Conservation (phyloP, 2,329 filamentous ascomycete genomes). For the Sporothrix euskadiensis region DNA sequence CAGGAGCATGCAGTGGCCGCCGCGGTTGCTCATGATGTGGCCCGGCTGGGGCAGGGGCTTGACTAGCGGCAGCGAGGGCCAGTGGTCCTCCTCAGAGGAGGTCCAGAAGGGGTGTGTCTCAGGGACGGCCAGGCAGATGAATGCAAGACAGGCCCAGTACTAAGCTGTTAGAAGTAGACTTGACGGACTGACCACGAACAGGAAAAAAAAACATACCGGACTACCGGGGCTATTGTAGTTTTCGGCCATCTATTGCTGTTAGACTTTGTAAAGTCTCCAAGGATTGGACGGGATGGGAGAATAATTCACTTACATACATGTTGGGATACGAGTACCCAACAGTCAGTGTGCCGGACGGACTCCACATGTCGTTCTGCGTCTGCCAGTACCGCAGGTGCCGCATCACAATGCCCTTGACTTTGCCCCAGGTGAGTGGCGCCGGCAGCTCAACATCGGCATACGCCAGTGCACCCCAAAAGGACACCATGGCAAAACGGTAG, state of each 20-base stretch:
- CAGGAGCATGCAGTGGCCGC: slow-evolving; percentile 74
- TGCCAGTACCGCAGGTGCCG: slow-evolving; percentile 80
- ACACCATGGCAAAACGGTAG: slow-evolving; percentile 84
- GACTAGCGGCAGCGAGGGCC: slow-evolving; percentile 56
- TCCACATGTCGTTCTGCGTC: slow-evolving; percentile 72
- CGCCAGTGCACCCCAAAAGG: slow-evolving; percentile 76
- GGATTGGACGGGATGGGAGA: neutral
- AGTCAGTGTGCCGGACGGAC: slow-evolving; percentile 70
- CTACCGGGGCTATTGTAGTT: slow-evolving; percentile 80
- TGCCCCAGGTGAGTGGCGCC: slow-evolving; percentile 71
- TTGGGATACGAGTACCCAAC: slow-evolving; percentile 79
- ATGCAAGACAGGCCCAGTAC: slow-evolving; percentile 79
- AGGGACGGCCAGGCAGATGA: slow-evolving; percentile 71
- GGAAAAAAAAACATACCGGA: slow-evolving; percentile 45
- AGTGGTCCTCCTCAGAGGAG: slow-evolving; percentile 62
- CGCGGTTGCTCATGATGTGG: slow-evolving; percentile 70
- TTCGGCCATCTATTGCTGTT: slow-evolving; percentile 62
- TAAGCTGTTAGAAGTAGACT: slow-evolving; percentile 38
- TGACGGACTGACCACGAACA: too few species aligned
- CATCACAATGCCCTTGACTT: slow-evolving; percentile 73
- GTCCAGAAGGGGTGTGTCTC: slow-evolving; percentile 74
- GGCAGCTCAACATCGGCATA: slow-evolving; percentile 75
- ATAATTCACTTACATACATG: slow-evolving; percentile 57
- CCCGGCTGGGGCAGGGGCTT: slow-evolving; percentile 66
- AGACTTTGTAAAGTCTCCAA: neutral